These are phyloP conservation scores for Aspergillus fischeri DNA, from an alignment of 2,329 filamentous ascomycete genomes.

Conservation along the genomic window DNA sequence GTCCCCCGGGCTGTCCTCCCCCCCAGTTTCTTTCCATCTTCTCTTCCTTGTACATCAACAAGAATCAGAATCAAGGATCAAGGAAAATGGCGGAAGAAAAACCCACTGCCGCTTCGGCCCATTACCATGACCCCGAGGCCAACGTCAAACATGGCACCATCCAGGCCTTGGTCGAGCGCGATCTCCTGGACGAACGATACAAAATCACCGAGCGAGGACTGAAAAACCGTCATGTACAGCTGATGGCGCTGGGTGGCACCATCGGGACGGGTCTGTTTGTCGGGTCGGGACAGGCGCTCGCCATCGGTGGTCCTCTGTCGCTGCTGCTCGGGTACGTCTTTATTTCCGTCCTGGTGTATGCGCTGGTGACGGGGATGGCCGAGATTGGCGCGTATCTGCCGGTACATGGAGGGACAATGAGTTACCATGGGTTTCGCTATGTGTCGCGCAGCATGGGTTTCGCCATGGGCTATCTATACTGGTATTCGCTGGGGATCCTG, in stretches of 20 bases:
- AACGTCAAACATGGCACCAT: constrained; percentile 19
- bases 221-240: constrained; percentile 41
- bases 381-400: constrained; percentile 43
- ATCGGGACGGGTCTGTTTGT: constrained; percentile 56
- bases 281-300: constrained; percentile 50
- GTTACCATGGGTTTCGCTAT: constrained; percentile 42
- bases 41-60: background rate
- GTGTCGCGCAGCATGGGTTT: constrained; percentile 41
- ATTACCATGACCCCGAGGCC: constrained; percentile 4
- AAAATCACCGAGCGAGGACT: constrained; percentile 38
- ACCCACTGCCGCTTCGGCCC: constrained; percentile 1
- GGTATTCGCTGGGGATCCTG: constrained; percentile 46
- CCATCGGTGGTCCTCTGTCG: constrained; percentile 49
- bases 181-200: constrained; percentile 40
- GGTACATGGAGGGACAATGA: constrained; percentile 43
- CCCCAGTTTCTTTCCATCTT: background rate
- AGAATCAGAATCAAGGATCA: background rate
- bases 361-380: constrained; percentile 45
- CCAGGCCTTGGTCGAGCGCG: constrained; percentile 35
- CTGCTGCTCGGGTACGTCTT: constrained; percentile 51
- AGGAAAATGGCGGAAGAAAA: constrained; percentile 8
- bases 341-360: constrained; percentile 45
- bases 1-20: background rate
- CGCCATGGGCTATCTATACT: constrained; percentile 44
- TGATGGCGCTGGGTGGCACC: constrained; percentile 54